Evolutionary conservation across 2,329 filamentous ascomycete species (phyloP), one percentile per base, ranked within the genome.

Genomic region (Fusarium verticillioides): DNA sequence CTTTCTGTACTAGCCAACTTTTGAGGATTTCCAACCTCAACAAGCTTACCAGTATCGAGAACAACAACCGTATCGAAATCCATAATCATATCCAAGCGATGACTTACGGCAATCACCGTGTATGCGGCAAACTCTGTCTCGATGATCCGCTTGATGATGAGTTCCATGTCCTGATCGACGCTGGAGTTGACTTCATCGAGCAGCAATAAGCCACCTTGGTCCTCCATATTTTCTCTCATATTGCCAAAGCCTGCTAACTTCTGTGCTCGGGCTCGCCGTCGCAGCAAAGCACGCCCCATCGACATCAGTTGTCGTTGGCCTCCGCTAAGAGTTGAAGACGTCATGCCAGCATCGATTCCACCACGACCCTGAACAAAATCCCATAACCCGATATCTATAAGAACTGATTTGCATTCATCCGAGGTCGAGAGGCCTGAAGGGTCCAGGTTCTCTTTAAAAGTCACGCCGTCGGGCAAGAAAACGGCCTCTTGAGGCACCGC

Each of bases 261-360:
- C 26, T 26, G 70, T 10, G 61, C 61, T 26, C 75, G 63, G 2
- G 73, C 60, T 1, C 73, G 72, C 5, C 73, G 62, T 36, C 86
- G 81, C 18, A 92, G 79, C 21, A 92, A 82, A 0, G 89, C 90
- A 1, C 90, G 82, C 1, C 88, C 90, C 4, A 93, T 83, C 71
- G 87, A 89, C 74, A 93, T 90, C 1, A 93, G 83, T 77, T 93
- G 91, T 63, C 85, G 85, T 78, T 92, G 90, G 1, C 91, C 91
- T 46, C 87, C 85, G 10, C 85, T 87, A 11, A 91, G 81, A 60
- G 83, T 81, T 13, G 87, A 83, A 4, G 84, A 80, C 18, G 82
- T 82, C 69, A 91, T 84, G 7, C 63, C 71, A 0, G 77, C 75
- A 2, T 76, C 66, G 0, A 85, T 75, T 0, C 83, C 83, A 4